Evolutionary conservation across 257 asterid genomes (phyloP).

Genomic region (Vinca minor): DNA sequence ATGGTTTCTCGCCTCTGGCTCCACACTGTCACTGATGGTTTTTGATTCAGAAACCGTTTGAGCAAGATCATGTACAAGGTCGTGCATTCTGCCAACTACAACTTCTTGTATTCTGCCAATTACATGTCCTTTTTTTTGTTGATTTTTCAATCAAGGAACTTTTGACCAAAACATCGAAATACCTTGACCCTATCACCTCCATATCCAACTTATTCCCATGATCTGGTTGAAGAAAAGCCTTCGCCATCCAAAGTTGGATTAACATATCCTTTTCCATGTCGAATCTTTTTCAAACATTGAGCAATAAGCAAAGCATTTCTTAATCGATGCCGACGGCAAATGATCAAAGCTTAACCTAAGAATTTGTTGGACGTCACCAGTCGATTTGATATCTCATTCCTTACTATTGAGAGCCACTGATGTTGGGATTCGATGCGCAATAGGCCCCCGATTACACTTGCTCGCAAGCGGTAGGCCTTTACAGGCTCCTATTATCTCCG

Average conservation of each 20-base stretch:
- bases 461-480: too few relatives aligned
- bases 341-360: slow-evolving; percentile 30
- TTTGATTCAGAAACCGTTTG: not conserved
- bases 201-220: not conserved
- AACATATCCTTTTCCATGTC: slow-evolving; percentile 5
- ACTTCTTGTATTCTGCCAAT: too few relatives aligned
- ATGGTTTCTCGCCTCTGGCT: not conserved
- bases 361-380: not conserved
- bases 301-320: too few relatives aligned
- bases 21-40: not conserved
- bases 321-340: too few relatives aligned
- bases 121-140: too few relatives aligned
- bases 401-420: slow-evolving; percentile 13
- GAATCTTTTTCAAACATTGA: too few relatives aligned
- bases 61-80: not conserved
- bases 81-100: slow-evolving; percentile 1
- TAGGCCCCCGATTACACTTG: too few relatives aligned
- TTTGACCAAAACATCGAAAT: too few relatives aligned
- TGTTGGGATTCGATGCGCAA: too few relatives aligned
- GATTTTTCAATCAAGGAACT: slow-evolving; percentile 25
- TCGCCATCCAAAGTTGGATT: slow-evolving; percentile 28
- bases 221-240: slow-evolving; percentile 21
- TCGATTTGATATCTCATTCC: not conserved
- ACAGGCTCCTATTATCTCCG: not conserved
- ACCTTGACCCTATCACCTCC: too few relatives aligned